These are phyloP conservation scores for Kuraishia borneana DNA, from an alignment of 805 yeast species.

Conservation along the genomic window DNA sequence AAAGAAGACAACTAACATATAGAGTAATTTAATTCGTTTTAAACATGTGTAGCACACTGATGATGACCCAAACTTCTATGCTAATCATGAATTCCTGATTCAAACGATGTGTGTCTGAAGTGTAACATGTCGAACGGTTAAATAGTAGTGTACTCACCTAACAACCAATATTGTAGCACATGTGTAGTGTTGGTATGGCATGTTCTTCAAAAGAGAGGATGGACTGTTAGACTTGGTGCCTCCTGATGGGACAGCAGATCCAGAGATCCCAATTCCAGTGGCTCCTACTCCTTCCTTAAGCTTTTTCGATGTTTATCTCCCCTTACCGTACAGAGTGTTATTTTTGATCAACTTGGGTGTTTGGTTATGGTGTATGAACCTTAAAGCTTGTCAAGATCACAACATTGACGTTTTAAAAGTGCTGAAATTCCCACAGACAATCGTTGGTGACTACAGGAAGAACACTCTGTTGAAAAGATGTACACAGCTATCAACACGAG, in stretches of 20 bases:
- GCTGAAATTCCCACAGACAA: constrained; percentile 21
- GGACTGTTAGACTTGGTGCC: background rate
- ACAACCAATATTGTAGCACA: too few relatives aligned
- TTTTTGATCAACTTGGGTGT: constrained; percentile 36
- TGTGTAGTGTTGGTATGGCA: too few relatives aligned
- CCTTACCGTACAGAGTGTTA: constrained; percentile 41
- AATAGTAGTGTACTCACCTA: too few relatives aligned
- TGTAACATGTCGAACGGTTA: constrained; percentile 6
- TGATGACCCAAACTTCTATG: constrained; percentile 44
- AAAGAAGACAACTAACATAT: background rate
- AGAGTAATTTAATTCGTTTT: constrained; percentile 1
- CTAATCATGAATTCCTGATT: constrained; percentile 49
- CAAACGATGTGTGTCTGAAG: constrained; percentile 30
- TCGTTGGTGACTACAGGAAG: constrained; percentile 12
- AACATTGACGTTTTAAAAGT: constrained; percentile 35
- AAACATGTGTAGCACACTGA: constrained; percentile 13
- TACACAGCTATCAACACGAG: constrained; percentile 8
- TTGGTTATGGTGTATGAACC: constrained; percentile 41
- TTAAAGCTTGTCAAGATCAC: constrained; percentile 23
- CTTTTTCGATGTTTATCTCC: constrained; percentile 23
- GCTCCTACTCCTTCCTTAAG: background rate
- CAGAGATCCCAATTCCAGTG: background rate
- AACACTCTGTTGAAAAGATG: constrained; percentile 7
- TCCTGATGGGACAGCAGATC: background rate
- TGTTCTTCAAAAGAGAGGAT: background rate